Evolutionary conservation across 805 yeast genomes (phyloP).

Genomic region (Kuraishia piskuri): DNA sequence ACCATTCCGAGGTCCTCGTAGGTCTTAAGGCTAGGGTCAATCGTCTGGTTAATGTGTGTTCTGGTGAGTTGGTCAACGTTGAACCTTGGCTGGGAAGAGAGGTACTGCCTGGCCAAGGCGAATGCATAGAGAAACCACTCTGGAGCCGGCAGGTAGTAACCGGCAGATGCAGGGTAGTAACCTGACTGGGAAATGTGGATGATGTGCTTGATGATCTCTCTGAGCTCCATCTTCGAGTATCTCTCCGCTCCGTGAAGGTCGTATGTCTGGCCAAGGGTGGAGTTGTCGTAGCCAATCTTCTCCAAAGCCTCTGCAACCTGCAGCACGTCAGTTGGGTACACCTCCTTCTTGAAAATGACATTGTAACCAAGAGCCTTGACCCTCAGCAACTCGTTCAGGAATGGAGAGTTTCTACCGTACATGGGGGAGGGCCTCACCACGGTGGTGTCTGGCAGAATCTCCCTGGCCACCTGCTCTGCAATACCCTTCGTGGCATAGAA

Average conservation of each 20-base stretch:
- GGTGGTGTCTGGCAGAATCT: conserved; percentile 63
- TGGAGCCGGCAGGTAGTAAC: conserved; percentile 30
- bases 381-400: conserved; percentile 53
- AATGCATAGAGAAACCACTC: conserved; percentile 34
- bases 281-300: conserved; percentile 71
- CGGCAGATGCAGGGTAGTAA: conserved; percentile 26
- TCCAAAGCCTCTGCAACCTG: conserved; percentile 79
- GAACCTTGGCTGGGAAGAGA: conserved; percentile 29
- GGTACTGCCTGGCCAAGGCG: conserved; percentile 33
- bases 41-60: conserved; percentile 56
- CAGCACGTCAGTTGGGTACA: conserved; percentile 64
- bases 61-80: conserved; percentile 73
- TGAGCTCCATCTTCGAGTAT: conserved; percentile 51
- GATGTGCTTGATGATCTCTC: conserved; percentile 55
- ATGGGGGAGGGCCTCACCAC: conserved; percentile 81
- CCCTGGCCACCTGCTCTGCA: conserved; percentile 66
- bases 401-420: conserved; percentile 67
- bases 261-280: conserved; percentile 67
- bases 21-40: conserved; percentile 52
- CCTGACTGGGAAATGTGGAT: conserved; percentile 26
- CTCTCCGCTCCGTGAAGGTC: conserved; percentile 71
- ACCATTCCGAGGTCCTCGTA: conserved; percentile 67
- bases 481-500: conserved; percentile 73
- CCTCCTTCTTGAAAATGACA: conserved; percentile 55
- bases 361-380: conserved; percentile 52